Percentiles rank a stretch among this genome's conserved stretches.
Conservation (phyloP, 2,329 filamentous ascomycete genomes). For the Botrytis elliptica region DNA sequence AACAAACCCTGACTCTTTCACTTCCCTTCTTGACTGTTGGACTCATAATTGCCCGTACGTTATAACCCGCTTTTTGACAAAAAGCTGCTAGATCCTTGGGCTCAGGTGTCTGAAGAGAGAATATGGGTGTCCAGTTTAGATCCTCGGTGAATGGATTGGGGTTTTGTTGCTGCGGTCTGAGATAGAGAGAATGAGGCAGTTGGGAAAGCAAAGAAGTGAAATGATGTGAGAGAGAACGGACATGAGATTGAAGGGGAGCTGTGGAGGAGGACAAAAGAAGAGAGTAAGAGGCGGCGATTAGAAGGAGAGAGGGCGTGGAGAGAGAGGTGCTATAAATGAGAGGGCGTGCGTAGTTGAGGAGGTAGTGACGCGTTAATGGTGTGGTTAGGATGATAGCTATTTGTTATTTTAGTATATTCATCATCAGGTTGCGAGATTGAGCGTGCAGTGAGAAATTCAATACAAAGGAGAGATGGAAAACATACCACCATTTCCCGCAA, state of each 20-base stretch:
- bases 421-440: background rate
- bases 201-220: conserved; percentile 42
- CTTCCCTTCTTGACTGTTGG: conserved; percentile 64
- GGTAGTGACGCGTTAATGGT: conserved; percentile 27
- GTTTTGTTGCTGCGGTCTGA: conserved; percentile 36
- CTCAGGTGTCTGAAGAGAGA: conserved; percentile 57
- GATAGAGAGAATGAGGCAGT: conserved; percentile 38
- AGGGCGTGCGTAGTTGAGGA: conserved; percentile 39
- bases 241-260: conserved; percentile 31
- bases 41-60: conserved; percentile 64
- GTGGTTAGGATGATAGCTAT: conserved; percentile 33
- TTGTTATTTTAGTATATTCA: conserved; percentile 40
- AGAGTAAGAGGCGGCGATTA: conserved; percentile 43
- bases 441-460: background rate
- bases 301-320: conserved; percentile 43
- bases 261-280: conserved; percentile 53
- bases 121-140: conserved; percentile 55
- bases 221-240: background rate
- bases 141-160: conserved; percentile 39
- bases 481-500: conserved; percentile 44
- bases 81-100: conserved; percentile 58
- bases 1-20: conserved; percentile 64
- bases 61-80: conserved; percentile 58
- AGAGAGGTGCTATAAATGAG: conserved; percentile 46
- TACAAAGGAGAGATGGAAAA: conserved; percentile 30